These are phyloP conservation scores for Phytophthora chlamydospora DNA, from an alignment of 352 stramenopile species.

Conservation along the genomic window DNA sequence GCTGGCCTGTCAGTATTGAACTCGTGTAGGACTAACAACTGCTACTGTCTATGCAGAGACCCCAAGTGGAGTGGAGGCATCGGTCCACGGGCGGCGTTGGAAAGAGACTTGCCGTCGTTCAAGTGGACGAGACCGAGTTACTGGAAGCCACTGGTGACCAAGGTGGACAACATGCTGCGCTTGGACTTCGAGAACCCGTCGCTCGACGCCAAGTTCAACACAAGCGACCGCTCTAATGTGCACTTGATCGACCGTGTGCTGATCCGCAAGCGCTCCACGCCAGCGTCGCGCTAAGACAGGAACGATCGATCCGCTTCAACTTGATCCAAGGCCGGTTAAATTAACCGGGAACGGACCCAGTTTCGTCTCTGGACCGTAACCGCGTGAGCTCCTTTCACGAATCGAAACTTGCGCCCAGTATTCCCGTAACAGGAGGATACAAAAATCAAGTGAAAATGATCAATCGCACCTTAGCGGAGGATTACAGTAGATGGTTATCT, in stretches of 20 bases:
- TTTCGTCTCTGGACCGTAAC: no score
- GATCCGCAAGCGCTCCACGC: conserved; percentile 42
- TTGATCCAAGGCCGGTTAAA: no score
- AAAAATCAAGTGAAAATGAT: no score
- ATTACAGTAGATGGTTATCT: conserved; percentile 1
- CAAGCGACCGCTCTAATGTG: conserved; percentile 78
- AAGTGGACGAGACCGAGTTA: conserved; percentile 80
- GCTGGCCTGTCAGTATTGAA: conserved; percentile 1
- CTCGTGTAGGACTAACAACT: not conserved
- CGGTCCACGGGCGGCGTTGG: conserved; percentile 47
- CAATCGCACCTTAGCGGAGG: not conserved
- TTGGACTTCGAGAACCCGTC: conserved; percentile 86
- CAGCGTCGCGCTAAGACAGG: not conserved
- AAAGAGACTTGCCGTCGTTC: conserved; percentile 71
- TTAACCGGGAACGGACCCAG: no score
- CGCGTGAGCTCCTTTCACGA: no score
- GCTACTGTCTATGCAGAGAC: conserved; percentile 48
- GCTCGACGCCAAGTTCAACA: conserved; percentile 78
- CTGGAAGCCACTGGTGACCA: conserved; percentile 83
- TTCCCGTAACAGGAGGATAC: no score
- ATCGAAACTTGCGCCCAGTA: no score
- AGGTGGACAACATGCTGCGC: conserved; percentile 84
- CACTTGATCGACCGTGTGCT: conserved; percentile 80
- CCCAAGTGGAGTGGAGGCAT: conserved; percentile 75
- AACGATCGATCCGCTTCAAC: conserved; percentile 8